Percentiles rank a stretch among this genome's conserved stretches.
phyloP scores from a whole-genome alignment of 495 filamentous ascomycete genomes.

The Aspergillus wentii region DNA sequence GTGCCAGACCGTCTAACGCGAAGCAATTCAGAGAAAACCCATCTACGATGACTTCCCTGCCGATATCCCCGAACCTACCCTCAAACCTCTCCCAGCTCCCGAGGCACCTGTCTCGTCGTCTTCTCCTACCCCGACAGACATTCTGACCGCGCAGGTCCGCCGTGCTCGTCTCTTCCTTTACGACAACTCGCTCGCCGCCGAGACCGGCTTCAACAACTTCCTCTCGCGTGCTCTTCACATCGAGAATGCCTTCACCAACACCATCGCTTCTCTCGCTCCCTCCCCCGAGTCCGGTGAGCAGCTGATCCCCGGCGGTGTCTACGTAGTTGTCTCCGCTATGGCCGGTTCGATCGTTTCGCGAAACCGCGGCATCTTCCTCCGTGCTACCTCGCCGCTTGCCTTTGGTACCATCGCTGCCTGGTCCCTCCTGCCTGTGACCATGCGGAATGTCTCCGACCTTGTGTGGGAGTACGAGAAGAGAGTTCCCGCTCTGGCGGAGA shows the following conservation, averaged over 20 bases:
- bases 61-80: slow-evolving; percentile 30
- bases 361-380: slow-evolving; percentile 76
- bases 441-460: slow-evolving; percentile 77
- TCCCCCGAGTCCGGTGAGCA: slow-evolving; percentile 74
- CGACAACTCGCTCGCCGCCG: slow-evolving; percentile 60
- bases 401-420: slow-evolving; percentile 71
- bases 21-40: slow-evolving; percentile 60
- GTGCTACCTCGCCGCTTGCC: slow-evolving; percentile 63
- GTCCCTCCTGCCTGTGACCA: slow-evolving; percentile 70
- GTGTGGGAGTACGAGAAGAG: slow-evolving; percentile 86
- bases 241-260: slow-evolving; percentile 75
- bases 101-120: slow-evolving; percentile 28
- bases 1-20: slow-evolving; percentile 3
- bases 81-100: slow-evolving; percentile 26
- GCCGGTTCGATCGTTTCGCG: slow-evolving; percentile 82
- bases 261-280: slow-evolving; percentile 81
- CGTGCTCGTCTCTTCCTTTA: slow-evolving; percentile 77
- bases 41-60: slow-evolving; percentile 75
- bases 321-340: slow-evolving; percentile 90
- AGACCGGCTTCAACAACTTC: slow-evolving; percentile 71
- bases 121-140: slow-evolving; percentile 80
- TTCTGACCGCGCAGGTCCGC: slow-evolving; percentile 78
- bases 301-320: slow-evolving; percentile 78
- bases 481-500: slow-evolving; percentile 72
- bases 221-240: slow-evolving; percentile 71